phyloP scores from a whole-genome alignment of 805 yeast genomes.

The Yarrowia osloensis region DNA sequence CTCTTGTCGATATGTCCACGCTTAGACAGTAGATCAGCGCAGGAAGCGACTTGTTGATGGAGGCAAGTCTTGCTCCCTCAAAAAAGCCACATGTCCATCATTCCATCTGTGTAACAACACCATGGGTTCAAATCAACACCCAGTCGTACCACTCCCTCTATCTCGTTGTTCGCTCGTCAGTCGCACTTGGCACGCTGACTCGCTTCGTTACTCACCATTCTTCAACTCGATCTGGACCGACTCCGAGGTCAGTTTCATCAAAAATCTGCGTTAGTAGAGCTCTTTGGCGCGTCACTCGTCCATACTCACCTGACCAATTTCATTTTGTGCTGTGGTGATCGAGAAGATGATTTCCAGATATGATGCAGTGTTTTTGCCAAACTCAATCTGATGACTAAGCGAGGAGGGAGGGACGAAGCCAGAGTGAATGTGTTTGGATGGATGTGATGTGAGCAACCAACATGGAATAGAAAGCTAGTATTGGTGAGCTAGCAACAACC shows the following conservation, averaged over 20 bases:
- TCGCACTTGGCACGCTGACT: neutral
- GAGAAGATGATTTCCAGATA: neutral
- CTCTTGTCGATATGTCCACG: no score
- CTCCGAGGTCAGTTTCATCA: conserved; percentile 83
- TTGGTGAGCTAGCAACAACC: no score
- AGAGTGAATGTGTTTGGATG: no score
- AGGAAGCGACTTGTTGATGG: no score
- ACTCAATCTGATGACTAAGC: conserved; percentile 4
- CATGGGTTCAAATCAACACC: neutral
- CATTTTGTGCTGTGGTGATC: conserved; percentile 14
- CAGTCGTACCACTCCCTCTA: neutral
- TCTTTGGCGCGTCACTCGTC: neutral
- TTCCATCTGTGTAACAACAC: neutral
- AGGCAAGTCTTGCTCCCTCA: no score
- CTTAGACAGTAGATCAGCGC: no score
- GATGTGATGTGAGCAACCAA: no score
- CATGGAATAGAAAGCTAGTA: no score
- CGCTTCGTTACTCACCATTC: conserved; percentile 55
- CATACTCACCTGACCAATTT: conserved; percentile 20
- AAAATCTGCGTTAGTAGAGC: conserved; percentile 49
- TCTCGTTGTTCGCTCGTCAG: no score
- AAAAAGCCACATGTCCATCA: no score
- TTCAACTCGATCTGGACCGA: conserved; percentile 88
- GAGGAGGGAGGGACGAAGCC: no score
- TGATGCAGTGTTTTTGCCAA: conserved; percentile 15